Evolutionary conservation across 371 early-diverging fungal species (phyloP), one percentile per base, ranked within the genome.

Genomic region (Rhizopus stolonifer): DNA sequence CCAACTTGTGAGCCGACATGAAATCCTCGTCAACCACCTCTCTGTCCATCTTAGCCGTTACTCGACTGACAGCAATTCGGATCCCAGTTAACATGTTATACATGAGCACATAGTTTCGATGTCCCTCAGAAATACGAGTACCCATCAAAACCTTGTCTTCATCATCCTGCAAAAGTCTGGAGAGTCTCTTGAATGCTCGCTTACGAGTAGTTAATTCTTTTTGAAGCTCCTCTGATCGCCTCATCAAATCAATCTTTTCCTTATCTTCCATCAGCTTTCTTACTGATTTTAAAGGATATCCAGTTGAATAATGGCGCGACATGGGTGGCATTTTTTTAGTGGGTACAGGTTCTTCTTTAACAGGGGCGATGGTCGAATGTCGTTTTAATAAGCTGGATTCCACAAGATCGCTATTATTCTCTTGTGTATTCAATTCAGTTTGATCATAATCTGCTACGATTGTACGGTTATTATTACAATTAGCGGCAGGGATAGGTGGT

Each of bases 61-160:
- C 93, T 46, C 96, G 83, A 69, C 79, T 71, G 60, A 86, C 91
- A 14, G 88, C 88, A 34, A 89, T 87, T 17, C 93, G 85, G 58
- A 93, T 92, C 21, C 93, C 98, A 0, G 96, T 98, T 32, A 98
- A 74, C 98, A 98, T 96, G 62, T 98, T 91, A 76, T 96, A 97
- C 98, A 96, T 97, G 25, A 96, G 78, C 33, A 93, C 83, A 64
- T 87, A 87, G 52, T 87, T 84, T 33, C 73, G 81, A 60, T 87
- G 87, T 26, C 77, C 84, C 57, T 85, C 84, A 23, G 75, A 79
- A 29, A 87, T 82, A 25, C 82, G 81, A 14, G 83, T 87, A 23
- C 88, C 88, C 33, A 87, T 82, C 23, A 83, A 32, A 0, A 82
- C 82, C 15, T 71, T 74, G 33, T 82, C 82, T 49, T 48, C 24